Conservation (phyloP, 495 filamentous ascomycete species). For the Sphaerosporella brunnea region DNA sequence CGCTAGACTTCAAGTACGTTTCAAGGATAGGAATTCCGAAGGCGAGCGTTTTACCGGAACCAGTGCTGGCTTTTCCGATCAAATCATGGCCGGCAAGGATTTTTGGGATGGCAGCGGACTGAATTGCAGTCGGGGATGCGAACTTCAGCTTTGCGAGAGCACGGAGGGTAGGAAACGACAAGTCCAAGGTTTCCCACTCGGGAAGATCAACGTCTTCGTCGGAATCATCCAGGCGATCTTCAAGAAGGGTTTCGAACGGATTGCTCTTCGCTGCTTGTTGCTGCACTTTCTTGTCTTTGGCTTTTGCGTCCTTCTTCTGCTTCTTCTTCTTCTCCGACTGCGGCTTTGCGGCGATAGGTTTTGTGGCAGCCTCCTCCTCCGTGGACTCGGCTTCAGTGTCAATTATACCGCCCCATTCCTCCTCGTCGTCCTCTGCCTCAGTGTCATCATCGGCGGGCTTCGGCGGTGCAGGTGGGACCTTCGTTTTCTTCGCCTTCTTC, state of each 20-base stretch:
- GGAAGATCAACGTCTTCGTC: conserved; percentile 43
- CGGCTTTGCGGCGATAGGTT: too few relatives aligned
- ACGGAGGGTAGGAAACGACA: conserved; percentile 50
- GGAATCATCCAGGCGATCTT: neutral
- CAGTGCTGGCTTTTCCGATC: conserved; percentile 65
- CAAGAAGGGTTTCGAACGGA: conserved; percentile 2
- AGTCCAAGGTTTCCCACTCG: conserved; percentile 52
- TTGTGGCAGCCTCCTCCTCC: neutral
- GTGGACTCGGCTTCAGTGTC: conserved; percentile 27
- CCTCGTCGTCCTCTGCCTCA: conserved; percentile 22
- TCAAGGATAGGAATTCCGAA: conserved; percentile 68
- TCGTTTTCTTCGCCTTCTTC: conserved; percentile 27
- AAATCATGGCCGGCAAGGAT: conserved; percentile 58
- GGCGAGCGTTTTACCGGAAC: conserved; percentile 69
- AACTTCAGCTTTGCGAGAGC: conserved; percentile 67
- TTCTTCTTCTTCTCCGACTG: conserved; percentile 32
- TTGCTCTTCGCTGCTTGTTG: conserved; percentile 19
- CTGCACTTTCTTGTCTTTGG: conserved; percentile 25
- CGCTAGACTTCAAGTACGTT: conserved; percentile 32
- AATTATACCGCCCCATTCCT: conserved; percentile 41
- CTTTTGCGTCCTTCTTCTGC: conserved; percentile 4
- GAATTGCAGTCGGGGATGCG: conserved; percentile 59
- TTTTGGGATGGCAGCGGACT: conserved; percentile 56
- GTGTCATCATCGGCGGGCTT: neutral
- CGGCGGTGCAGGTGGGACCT: conserved; percentile 12